phyloP scores from a whole-genome alignment of 768 basidiomycete species.

The Mycena pura region DNA sequence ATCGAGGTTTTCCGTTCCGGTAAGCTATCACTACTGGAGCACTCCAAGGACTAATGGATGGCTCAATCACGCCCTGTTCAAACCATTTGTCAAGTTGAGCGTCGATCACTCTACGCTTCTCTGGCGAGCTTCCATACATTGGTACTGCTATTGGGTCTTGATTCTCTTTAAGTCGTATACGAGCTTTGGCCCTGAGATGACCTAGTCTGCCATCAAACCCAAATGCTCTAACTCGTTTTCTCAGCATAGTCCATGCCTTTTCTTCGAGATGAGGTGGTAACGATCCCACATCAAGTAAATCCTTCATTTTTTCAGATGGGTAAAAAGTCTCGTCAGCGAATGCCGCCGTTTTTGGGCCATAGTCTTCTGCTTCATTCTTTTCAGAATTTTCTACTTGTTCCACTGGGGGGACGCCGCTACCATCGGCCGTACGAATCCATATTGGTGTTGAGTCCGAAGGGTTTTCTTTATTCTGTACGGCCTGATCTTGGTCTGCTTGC shows the following conservation, averaged over 20 bases:
- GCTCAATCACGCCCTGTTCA: not conserved
- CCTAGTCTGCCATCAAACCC: not conserved
- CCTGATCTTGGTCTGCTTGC: no score
- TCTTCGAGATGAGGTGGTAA: not conserved
- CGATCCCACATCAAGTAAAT: not conserved
- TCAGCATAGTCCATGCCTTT: not conserved
- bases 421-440: not conserved
- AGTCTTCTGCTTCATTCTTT: not conserved
- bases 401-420: no score
- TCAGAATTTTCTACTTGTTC: not conserved
- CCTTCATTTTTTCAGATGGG: not conserved
- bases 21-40: not conserved
- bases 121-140: not conserved
- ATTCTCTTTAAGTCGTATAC: not conserved
- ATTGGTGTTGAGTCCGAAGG: not conserved
- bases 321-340: not conserved
- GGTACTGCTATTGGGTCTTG: not conserved
- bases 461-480: no score
- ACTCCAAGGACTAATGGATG: conserved; percentile 6
- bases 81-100: conserved; percentile 5
- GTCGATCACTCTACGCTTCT: not conserved
- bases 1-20: not conserved
- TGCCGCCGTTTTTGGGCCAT: conserved; percentile 1
- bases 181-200: not conserved
- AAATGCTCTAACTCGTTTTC: not conserved